Evolutionary conservation across 2,329 filamentous ascomycete genomes (phyloP).

Genomic region (Aureobasidium uvarum): DNA sequence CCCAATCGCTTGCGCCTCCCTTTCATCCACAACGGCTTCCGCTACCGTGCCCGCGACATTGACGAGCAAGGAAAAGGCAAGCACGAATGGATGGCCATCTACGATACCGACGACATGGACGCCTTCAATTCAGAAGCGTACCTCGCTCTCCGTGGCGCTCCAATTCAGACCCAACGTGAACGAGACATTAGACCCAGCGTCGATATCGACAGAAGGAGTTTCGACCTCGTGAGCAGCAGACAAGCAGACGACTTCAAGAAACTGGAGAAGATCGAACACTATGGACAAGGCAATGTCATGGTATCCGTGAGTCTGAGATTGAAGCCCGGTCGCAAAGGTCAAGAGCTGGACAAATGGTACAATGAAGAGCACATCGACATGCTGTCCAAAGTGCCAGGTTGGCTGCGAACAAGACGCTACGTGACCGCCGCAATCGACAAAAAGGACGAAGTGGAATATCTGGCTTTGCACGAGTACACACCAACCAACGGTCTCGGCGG

Average conservation of each 20-base stretch:
- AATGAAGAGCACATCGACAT: conserved; percentile 70
- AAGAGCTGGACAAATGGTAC: conserved; percentile 67
- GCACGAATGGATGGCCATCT: conserved; percentile 74
- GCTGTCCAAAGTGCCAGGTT: conserved; percentile 72
- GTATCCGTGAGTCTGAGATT: conserved; percentile 61
- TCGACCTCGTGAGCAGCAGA: conserved; percentile 59
- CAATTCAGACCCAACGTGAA: conserved; percentile 58
- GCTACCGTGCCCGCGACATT: conserved; percentile 68
- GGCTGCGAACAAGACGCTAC: conserved; percentile 71
- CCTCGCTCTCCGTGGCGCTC: conserved; percentile 59
- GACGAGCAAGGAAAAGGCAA: conserved; percentile 41
- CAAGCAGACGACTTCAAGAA: conserved; percentile 58
- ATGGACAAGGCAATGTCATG: conserved; percentile 60
- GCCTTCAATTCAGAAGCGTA: conserved; percentile 71
- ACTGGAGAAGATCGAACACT: conserved; percentile 59
- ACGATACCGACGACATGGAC: conserved; percentile 75
- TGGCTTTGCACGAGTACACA: conserved; percentile 71
- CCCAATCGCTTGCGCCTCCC: conserved; percentile 74
- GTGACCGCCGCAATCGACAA: conserved; percentile 64
- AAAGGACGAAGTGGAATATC: conserved; percentile 52
- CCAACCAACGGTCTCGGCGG: conserved; percentile 65
- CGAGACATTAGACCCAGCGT: conserved; percentile 50
- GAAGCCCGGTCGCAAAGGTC: conserved; percentile 53
- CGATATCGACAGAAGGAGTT: conserved; percentile 68
- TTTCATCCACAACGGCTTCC: conserved; percentile 72